Evolutionary conservation across 2,329 filamentous ascomycete species (phyloP), one percentile per base, ranked within the genome.

Genomic region (Venturia aucupariae): DNA sequence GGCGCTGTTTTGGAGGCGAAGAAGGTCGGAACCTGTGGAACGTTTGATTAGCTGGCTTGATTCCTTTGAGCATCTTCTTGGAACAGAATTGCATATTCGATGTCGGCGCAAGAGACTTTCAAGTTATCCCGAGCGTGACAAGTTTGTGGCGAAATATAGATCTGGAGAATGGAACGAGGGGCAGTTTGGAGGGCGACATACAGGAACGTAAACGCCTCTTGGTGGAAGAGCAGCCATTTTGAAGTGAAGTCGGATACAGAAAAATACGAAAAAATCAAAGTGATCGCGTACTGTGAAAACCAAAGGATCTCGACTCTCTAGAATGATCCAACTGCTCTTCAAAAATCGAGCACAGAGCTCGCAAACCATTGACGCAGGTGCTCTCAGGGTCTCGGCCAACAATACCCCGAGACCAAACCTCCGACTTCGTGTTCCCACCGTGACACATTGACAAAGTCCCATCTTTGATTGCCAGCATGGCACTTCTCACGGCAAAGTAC

Each of bases 21-120:
- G 78, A 88, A 88, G 61, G 86, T 88, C 6, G 85, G 85, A 54
- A 86, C 80, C 63, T 55, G 64, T 4, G 22, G 8, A 38, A 11
- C 41, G 22, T 30, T n/a, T 13, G 2, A 32, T 57, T 35, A 57
- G 51, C 48, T 17, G 22, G 8, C 11, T 17, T 30, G 1, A 8
- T 54, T 32, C 8, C 48, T 32, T 32, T 7, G 1, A 30, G 15
- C 24, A 2, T 35, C 30, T 35, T n/a, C 35, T 22, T 11, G 17
- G 15, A 57, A 27, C 7, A 4, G 5, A 1, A 2, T 22, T n/a
- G 51, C 27, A 35, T 10, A 1, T 27, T 51, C 3, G 11, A 27
- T 35, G 4, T 38, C 13, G 27, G 24, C 51, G 35, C 48, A 17
- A 27, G 24, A 54, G 10, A 15, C 10, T 17, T 32, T 54, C 27